A percentile compares a stretch with the other conserved stretches of the same genome.
Conservation (phyloP, 768 basidiomycete genomes). For the Mycena epipterygia region DNA sequence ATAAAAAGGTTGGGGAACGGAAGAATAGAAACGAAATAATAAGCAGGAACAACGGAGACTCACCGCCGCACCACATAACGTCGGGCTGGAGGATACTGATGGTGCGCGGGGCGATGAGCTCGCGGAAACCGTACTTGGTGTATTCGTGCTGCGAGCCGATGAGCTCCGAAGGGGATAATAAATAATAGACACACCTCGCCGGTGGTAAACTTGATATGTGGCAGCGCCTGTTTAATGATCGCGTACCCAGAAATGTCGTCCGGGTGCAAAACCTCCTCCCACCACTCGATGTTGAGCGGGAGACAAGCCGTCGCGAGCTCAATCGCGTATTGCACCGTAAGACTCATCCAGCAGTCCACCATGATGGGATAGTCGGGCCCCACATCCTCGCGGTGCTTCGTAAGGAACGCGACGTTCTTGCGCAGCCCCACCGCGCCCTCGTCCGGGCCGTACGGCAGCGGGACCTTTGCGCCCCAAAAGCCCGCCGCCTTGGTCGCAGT, state of each 20-base stretch:
- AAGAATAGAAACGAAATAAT: background rate
- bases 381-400: conserved; percentile 44
- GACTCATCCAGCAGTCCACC: conserved; percentile 47
- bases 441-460: conserved; percentile 47
- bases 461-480: conserved; percentile 48
- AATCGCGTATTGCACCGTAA: conserved; percentile 48
- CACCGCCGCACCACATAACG: conserved; percentile 48
- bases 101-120: conserved; percentile 46
- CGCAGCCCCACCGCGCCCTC: conserved; percentile 44
- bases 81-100: conserved; percentile 48
- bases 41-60: background rate
- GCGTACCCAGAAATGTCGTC: conserved; percentile 46
- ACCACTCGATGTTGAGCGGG: conserved; percentile 47
- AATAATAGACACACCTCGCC: conserved; percentile 40
- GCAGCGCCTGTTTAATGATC: conserved; percentile 46
- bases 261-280: conserved; percentile 49
- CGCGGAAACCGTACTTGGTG: conserved; percentile 49
- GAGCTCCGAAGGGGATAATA: background rate
- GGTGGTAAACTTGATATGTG: conserved; percentile 47
- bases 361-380: conserved; percentile 48
- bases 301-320: conserved; percentile 48
- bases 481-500: conserved; percentile 43
- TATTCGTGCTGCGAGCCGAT: conserved; percentile 42
- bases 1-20: background rate
- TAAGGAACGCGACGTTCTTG: conserved; percentile 46